Evolutionary conservation across 2,329 filamentous ascomycete species (phyloP).

Genomic region (Dothidotthia symphoricarpi): DNA sequence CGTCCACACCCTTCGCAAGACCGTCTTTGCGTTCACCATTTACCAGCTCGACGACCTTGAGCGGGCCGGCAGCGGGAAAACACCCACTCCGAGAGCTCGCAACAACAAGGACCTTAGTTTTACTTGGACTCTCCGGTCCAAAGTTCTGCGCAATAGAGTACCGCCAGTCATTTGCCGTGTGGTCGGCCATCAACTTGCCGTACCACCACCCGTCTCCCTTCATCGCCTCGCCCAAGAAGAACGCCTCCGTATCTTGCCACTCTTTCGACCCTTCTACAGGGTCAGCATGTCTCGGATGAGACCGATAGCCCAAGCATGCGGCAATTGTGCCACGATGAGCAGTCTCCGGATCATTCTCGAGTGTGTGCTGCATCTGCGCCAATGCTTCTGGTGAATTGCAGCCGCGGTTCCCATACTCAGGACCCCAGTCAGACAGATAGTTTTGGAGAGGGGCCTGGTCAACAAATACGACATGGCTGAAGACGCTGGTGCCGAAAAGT

Average conservation of each 20-base stretch:
- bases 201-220: conserved; percentile 30
- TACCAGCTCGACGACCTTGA: conserved; percentile 23
- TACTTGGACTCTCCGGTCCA: conserved; percentile 13
- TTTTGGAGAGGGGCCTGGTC: conserved; percentile 32
- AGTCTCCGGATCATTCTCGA: conserved; percentile 10
- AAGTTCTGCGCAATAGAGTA: conserved; percentile 21
- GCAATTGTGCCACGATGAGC: conserved; percentile 24
- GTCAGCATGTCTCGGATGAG: conserved; percentile 17
- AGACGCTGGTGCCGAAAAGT: conserved; percentile 20
- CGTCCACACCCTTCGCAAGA: conserved; percentile 15
- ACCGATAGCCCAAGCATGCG: conserved; percentile 26
- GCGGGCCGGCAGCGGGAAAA: conserved; percentile 25
- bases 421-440: conserved; percentile 25
- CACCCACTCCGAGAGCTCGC: conserved; percentile 31
- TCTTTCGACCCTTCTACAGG: conserved; percentile 6
- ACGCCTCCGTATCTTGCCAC: conserved; percentile 24
- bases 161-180: conserved; percentile 30
- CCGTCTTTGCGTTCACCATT: conserved; percentile 12
- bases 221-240: conserved; percentile 24
- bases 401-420: conserved; percentile 21
- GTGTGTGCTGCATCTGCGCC: conserved; percentile 12
- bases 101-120: conserved; percentile 22
- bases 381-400: conserved; percentile 19
- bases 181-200: conserved; percentile 32
- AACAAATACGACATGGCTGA: conserved; percentile 27